A percentile compares a stretch with the other conserved stretches of the same genome.
These are phyloP conservation scores for Flaveria linearis DNA, from an alignment of 129 eudicot genomes.

Conservation along the genomic window DNA sequence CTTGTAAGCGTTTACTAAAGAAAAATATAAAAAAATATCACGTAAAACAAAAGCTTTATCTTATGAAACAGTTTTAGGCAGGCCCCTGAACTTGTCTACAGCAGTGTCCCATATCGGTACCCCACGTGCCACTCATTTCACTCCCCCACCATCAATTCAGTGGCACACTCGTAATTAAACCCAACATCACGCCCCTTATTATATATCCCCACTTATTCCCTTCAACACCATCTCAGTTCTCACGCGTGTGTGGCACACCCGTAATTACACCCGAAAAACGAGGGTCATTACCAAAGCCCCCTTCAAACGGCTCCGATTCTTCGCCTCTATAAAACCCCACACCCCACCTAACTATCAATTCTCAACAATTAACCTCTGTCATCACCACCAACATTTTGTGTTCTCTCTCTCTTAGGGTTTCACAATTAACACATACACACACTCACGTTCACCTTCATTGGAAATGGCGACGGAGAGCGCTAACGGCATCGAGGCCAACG, in stretches of 20 bases:
- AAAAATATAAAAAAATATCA: background rate
- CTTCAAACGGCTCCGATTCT: constrained; percentile 52
- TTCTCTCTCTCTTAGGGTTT: constrained; percentile 28
- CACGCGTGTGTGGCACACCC: background rate
- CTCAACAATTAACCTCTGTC: background rate
- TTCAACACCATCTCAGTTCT: background rate
- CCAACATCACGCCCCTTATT: background rate
- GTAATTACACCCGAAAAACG: constrained; percentile 14
- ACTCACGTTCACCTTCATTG: background rate
- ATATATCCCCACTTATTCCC: background rate
- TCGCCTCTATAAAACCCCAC: constrained; percentile 15
- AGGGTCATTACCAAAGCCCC: background rate
- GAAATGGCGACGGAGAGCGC: constrained; percentile 45
- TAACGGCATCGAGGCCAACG: constrained; percentile 35
- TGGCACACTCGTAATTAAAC: too few species aligned
- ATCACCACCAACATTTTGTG: constrained; percentile 22
- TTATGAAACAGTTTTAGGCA: background rate
- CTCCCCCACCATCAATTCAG: too few species aligned
- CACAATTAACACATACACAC: background rate
- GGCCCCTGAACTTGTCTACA: background rate
- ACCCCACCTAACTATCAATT: background rate
- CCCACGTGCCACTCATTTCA: constrained; percentile 1
- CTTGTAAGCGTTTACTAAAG: too few species aligned
- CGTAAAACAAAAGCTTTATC: background rate
- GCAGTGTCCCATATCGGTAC: background rate